Conservation (phyloP, 768 basidiomycete genomes). For the Agrocybe chaxingu region DNA sequence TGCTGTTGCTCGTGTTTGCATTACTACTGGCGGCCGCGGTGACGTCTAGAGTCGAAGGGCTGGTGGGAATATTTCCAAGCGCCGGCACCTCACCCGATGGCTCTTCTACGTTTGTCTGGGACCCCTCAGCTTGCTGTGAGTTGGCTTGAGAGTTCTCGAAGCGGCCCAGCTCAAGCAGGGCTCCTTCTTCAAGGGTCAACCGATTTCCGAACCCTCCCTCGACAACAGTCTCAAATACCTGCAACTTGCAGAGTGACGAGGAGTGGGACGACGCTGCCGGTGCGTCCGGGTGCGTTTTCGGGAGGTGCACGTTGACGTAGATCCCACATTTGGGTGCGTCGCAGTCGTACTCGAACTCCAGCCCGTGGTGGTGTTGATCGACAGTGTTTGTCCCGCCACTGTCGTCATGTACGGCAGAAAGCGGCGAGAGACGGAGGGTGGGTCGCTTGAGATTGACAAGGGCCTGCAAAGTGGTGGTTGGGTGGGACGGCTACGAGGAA, state of each 20-base stretch:
- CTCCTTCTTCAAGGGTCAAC: conserved; percentile 74
- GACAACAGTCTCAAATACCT: conserved; percentile 62
- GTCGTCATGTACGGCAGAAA: conserved; percentile 46
- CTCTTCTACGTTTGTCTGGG: too few species aligned
- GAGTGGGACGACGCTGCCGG: conserved; percentile 30
- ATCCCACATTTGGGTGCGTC: conserved; percentile 84
- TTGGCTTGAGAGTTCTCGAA: conserved; percentile 44
- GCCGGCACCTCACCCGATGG: conserved; percentile 8
- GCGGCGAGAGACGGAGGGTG: conserved; percentile 72
- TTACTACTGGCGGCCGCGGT: not conserved
- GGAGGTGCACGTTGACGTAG: conserved; percentile 71
- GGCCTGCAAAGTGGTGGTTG: conserved; percentile 92
- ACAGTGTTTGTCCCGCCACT: conserved; percentile 12
- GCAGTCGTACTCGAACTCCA: conserved; percentile 93
- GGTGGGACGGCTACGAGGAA: conserved; percentile 58
- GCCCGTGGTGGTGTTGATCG: conserved; percentile 56
- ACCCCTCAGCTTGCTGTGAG: conserved; percentile 2
- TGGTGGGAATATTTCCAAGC: conserved; percentile 6
- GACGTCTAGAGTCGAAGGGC: conserved; percentile 7
- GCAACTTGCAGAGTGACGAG: conserved; percentile 37
- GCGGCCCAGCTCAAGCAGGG: conserved; percentile 76
- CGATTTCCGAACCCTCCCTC: conserved; percentile 81
- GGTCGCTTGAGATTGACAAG: conserved; percentile 94
- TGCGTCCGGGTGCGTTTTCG: conserved; percentile 60
- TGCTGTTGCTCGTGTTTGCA: not conserved